Conservation (phyloP, 805 yeast species). For the Zygotorulaspora sp. region DNA sequence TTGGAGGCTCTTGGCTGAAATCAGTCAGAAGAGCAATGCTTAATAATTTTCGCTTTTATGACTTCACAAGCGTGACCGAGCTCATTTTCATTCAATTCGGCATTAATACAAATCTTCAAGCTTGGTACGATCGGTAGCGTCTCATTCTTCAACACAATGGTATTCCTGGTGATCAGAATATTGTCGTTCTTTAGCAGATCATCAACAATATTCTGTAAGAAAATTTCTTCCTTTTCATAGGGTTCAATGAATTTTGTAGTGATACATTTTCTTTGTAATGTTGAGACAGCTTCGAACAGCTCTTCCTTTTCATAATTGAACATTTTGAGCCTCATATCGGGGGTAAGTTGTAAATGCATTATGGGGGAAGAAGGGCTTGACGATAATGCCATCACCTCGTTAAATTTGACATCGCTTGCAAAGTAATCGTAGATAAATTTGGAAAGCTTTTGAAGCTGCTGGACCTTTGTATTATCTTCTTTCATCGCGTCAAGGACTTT, state of each 20-base stretch:
- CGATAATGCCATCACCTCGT: conserved; percentile 44
- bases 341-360: conserved; percentile 57
- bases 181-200: conserved; percentile 45
- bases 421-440: conserved; percentile 40
- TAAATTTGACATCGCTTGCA: conserved; percentile 35
- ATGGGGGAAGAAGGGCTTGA: conserved; percentile 63
- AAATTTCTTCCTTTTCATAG: conserved; percentile 47
- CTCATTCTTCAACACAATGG: conserved; percentile 66
- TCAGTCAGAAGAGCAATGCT: conserved; percentile 14
- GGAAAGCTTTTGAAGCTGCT: conserved; percentile 40
- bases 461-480: conserved; percentile 34
- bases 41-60: conserved; percentile 33
- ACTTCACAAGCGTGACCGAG: conserved; percentile 40
- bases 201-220: conserved; percentile 66
- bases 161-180: conserved; percentile 61
- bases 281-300: conserved; percentile 24
- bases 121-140: conserved; percentile 63
- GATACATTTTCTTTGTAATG: conserved; percentile 32
- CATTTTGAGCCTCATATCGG: conserved; percentile 34
- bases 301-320: conserved; percentile 29
- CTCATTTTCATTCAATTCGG: conserved; percentile 44
- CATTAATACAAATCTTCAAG: conserved; percentile 47
- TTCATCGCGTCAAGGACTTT: conserved; percentile 50
- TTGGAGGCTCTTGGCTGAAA: no score
- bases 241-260: conserved; percentile 35